These are phyloP conservation scores for Bretschneidera sinensis DNA, from an alignment of 345 rosid species.

Conservation along the genomic window DNA sequence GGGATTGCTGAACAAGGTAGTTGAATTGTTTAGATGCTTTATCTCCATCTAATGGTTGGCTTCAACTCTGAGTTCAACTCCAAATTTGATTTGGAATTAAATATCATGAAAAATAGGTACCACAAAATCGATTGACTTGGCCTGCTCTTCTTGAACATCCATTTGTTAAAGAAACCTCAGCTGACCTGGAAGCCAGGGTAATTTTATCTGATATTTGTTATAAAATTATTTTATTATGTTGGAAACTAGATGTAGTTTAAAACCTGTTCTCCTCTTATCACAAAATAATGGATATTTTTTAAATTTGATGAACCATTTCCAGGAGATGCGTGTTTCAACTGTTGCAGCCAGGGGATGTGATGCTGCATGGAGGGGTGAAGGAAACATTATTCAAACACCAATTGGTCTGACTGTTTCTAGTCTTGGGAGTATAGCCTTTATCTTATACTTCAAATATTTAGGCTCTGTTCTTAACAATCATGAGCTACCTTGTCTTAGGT, in stretches of 20 bases:
- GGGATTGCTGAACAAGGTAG: conserved; percentile 95
- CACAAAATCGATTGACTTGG: conserved; percentile 91
- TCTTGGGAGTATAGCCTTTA: conserved; percentile 23
- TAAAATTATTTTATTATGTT: neutral
- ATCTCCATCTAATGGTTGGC: conserved; percentile 7
- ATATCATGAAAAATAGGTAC: conserved; percentile 52
- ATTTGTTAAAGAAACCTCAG: conserved; percentile 68
- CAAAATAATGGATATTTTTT: conserved; percentile 16
- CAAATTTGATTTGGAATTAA: conserved; percentile 1
- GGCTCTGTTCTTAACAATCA: conserved; percentile 12
- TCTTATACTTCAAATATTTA: conserved; percentile 1
- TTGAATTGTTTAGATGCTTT: conserved; percentile 2
- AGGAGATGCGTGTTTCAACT: conserved; percentile 49
- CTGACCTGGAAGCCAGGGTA: conserved; percentile 73
- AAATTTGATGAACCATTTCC: conserved; percentile 19
- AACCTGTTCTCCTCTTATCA: neutral
- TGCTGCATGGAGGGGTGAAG: conserved; percentile 41
- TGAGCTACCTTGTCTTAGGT: conserved; percentile 34
- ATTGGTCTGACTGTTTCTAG: conserved; percentile 34
- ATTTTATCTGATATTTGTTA: conserved; percentile 13
- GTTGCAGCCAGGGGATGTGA: conserved; percentile 32
- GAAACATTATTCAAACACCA: conserved; percentile 36
- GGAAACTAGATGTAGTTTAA: neutral
- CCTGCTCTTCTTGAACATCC: conserved; percentile 95
- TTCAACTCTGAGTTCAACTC: conserved; percentile 9